Evolutionary conservation across 2,329 filamentous ascomycete species (phyloP), one percentile per base, ranked within the genome.

Genomic region (Purpureocillium lavendulum): DNA sequence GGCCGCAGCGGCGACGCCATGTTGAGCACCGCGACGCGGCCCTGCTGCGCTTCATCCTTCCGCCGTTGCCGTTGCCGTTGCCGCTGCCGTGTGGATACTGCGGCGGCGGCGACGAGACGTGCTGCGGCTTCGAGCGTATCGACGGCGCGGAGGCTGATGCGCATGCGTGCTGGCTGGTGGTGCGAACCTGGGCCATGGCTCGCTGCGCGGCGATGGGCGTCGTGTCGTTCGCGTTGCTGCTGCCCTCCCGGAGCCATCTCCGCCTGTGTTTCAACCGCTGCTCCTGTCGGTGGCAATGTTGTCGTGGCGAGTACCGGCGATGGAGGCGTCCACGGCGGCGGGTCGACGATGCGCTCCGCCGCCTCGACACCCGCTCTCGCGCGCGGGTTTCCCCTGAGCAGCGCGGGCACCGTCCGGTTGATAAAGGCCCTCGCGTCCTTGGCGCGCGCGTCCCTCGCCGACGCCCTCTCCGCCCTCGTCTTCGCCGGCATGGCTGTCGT

Each of bases 1-100:
- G 78, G 73, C 0, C 68, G 67, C 1, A 79, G 64, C 0, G 76
- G 74, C 0, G 77, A 82, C 0, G 76, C 77, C 76, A 82, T 81
- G 54, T 79, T 81, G 3, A 82, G 62, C 17, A 82, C 62, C 4
- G 67, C 73, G 2, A 76, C 64, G n/a, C 42, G 42, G 21, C 21
- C 21, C 21, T 10, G 21, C 21, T 10, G 21, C 21, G 6, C 21
- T 26, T 5, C 21, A 6, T 5, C 21, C 6, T 11, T 33, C 18
- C 3, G 24, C n/a, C 1, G 6, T 10, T 26, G 21, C 21, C 21
- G 21, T 10, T 26, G 21, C 21, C 21, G 21, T 10, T 26, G 10
- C 10, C 21, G 21, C 21, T 26, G 21, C 6, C 21, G 10, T 26
- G n/a, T 26, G 21, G 5, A 5, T 10, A 26, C 6, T 26, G 21